phyloP scores from a whole-genome alignment of 805 yeast genomes.

The Dipodascus geniculatus region DNA sequence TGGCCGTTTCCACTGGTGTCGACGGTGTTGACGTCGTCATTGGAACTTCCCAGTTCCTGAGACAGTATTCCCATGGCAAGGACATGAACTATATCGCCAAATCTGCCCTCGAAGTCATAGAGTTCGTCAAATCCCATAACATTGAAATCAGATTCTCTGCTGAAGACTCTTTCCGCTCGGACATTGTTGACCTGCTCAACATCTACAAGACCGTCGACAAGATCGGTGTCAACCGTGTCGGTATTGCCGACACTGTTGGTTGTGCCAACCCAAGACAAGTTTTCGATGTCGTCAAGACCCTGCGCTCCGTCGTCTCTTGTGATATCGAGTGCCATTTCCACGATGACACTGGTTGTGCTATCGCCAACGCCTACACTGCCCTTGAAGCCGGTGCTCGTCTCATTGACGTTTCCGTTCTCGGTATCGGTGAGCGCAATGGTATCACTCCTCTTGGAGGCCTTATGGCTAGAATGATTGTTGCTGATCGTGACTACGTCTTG shows the following conservation, averaged over 20 bases:
- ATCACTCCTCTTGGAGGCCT: constrained; percentile 95
- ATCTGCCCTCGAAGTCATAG: constrained; percentile 92
- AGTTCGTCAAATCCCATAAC: constrained; percentile 92
- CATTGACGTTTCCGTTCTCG: constrained; percentile 90
- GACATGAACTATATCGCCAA: constrained; percentile 97
- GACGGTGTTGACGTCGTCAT: constrained; percentile 98
- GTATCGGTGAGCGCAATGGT: constrained; percentile 98
- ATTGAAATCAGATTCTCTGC: constrained; percentile 94
- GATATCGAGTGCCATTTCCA: constrained; percentile 99
- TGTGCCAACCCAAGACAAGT: constrained; percentile 99
- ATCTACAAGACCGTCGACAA: constrained; percentile 94
- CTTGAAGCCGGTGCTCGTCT: constrained; percentile 94
- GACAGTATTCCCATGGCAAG: constrained; percentile 94
- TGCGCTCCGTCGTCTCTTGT: constrained; percentile 86
- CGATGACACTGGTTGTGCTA: constrained; percentile 98
- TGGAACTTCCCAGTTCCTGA: constrained; percentile 90
- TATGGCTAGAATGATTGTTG: constrained; percentile 99
- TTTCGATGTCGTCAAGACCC: constrained; percentile 88
- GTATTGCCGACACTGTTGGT: constrained; percentile 98
- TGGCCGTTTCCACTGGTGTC: constrained; percentile 97
- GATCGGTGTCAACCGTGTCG: constrained; percentile 96
- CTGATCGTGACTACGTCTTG: constrained; percentile 91
- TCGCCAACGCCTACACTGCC: constrained; percentile 97
- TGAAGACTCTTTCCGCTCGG: constrained; percentile 96
- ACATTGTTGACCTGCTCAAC: constrained; percentile 86